Evolutionary conservation across 164 flowering plant genomes (phyloP), one percentile per base, ranked within the genome.

Genomic region (Magnolia changhungtana): DNA sequence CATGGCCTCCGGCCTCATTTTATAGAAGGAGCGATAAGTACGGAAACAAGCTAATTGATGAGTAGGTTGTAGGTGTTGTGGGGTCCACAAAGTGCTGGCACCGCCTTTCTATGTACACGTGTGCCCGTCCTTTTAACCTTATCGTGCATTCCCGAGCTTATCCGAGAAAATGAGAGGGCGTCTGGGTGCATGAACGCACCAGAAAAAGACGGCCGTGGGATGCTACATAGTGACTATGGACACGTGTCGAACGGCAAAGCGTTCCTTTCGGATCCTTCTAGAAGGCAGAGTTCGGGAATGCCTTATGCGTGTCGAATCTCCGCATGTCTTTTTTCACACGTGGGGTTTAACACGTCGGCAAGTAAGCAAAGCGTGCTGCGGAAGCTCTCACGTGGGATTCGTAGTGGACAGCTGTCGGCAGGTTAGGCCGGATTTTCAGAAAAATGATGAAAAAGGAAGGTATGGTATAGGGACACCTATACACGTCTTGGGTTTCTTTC

Each of bases 131-230:
- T 21, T 21, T 72, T 59, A 61, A 55, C 63, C 14, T 31, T 74
- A 81, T 80, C 82, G 49, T 24, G 63, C 72, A 75, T 7, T 13
- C 84, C 83, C 80, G 82, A 80, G 81, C 85, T 82, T 80, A 81
- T 86, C 84, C 77, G 66, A 31, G 69, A 65, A 3, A 31, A 21
- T 16, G 8, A 74, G 9, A 6, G 0, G 31, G 20, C 1, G 20
- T 49, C 50, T 20, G 10, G 77, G 80, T 84, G 79, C 87, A 84
- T 81, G 87, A 78, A 81, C 80, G 77, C 65, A 50, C 80, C 71
- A 50, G 50, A 77, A 74, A 59, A 63, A 29, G 63, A 21, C 11
- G 50, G 14, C 13, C n/a, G 11, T 27, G 3, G 5, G 20, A 7
- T 27, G 71, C 63, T 64, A 81, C 72, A 80, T 75, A 75, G 50